Evolutionary conservation across 2,329 filamentous ascomycete genomes (phyloP), one percentile per base, ranked within the genome.

Genomic region (Ceratocystis cacaofunesta): DNA sequence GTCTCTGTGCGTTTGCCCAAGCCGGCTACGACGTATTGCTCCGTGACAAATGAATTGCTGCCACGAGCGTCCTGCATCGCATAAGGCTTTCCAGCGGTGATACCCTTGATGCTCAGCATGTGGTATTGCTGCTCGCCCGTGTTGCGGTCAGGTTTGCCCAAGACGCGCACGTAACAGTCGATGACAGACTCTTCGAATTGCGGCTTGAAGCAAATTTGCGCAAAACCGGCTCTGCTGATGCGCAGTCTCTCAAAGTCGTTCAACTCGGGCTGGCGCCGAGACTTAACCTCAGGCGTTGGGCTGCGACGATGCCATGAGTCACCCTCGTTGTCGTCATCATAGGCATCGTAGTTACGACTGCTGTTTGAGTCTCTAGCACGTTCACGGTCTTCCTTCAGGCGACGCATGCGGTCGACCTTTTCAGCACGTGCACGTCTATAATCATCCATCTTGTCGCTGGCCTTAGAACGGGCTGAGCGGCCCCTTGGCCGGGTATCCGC

Each of bases 201-300:
- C 10, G 94, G 94, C 70, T 92, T 92, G 77, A 95, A 96, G 79
- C 91, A 96, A 65, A 96, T 88, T 71, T 92, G 85, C 5, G 88
- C 87, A 74, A 99, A 96, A 72, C 91, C 89, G 70, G 84, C 88
- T 68, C 94, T 85, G 62, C 92, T 90, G 67, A 99, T 83, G 66
- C 90, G 85, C 64, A 92, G 84, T 62, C 89, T 85, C 72, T 97
- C 88, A 69, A 92, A 85, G 73, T 97, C 90, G n/a, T 81, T 82
- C 22, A 96, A 78, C 44, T 88, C 85, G 12, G 67, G 60, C 46
- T 68, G 1, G 89, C 63, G 63, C 12, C 60, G 65, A 86, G 15
- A 84, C 83, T 32, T 94, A 77, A 46, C 88, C 63, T 84, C 82
- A 1, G 82, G 82, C 0, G 80, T 78, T 19, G 75, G 76, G 5